Evolutionary conservation across 768 basidiomycete species (phyloP), one percentile per base, ranked within the genome.

Genomic region (Sporobolomyces roseus): DNA sequence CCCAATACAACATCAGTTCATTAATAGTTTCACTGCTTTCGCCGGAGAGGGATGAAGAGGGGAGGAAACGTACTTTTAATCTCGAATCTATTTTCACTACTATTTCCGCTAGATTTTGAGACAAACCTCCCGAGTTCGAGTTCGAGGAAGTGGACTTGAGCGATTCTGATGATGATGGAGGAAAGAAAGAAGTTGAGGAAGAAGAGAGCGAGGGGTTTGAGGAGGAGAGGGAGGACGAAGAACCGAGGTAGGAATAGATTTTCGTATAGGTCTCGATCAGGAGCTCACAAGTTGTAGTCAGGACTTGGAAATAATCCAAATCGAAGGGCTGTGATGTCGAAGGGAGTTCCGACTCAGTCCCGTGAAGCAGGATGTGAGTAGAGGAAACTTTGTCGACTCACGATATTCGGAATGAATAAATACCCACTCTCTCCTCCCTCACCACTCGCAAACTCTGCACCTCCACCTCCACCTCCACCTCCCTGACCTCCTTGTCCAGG

Each of bases 191-290:
- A n/a, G n/a, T n/a, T n/a, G n/a, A n/a, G n/a, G n/a, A n/a, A n/a
- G n/a, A n/a, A n/a, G n/a, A n/a, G n/a, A n/a, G n/a, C n/a, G n/a
- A n/a, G n/a, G n/a, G n/a, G n/a, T n/a, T n/a, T n/a, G n/a, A n/a
- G n/a, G n/a, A n/a, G n/a, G n/a, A n/a, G n/a, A n/a, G n/a, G n/a
- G n/a, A n/a, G n/a, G n/a, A n/a, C n/a, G n/a, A n/a, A n/a, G n/a
- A n/a, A n/a, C 90, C 90, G 29, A 94, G 85, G 59, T 91, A 84
- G 75, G 86, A 86, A 13, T 84, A 84, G 46, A 94, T 88, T 79
- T 90, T 91, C 79, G 89, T 86, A 81, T 93, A 94, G 35, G 90
- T 85, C 76, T 92, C 90, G 23, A 89, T 89, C 46, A 93, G 83
- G 54, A 93, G 88, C 76, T 93, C 92, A 61, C 92, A 86, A 32